These are phyloP conservation scores for Chamaenerion angustifolium DNA, from an alignment of 345 rosid genomes.

Conservation along the genomic window DNA sequence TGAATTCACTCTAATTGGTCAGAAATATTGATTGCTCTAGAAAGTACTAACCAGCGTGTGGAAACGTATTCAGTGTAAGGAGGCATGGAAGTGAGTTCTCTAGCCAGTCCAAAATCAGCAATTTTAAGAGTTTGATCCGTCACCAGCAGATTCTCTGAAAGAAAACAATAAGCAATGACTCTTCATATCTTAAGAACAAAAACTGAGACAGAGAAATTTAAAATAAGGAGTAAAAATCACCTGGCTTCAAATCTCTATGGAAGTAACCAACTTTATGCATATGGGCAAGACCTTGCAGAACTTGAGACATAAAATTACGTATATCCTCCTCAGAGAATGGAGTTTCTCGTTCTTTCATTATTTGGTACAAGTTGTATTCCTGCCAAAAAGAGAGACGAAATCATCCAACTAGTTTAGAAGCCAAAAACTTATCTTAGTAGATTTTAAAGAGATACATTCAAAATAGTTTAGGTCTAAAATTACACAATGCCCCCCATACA, in stretches of 20 bases:
- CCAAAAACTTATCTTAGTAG: too few relatives aligned
- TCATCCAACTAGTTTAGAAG: too few relatives aligned
- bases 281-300: slow-evolving; percentile 79
- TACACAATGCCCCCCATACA: too few relatives aligned
- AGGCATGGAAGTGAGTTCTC: slow-evolving; percentile 83
- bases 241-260: slow-evolving; percentile 90
- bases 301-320: slow-evolving; percentile 56
- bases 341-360: slow-evolving; percentile 54
- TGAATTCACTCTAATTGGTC: too few relatives aligned
- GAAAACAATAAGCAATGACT: not conserved
- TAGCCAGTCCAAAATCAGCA: slow-evolving; percentile 94
- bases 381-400: slow-evolving; percentile 11
- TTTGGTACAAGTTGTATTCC: slow-evolving; percentile 78
- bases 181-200: too few relatives aligned
- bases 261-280: slow-evolving; percentile 83
- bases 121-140: slow-evolving; percentile 64
- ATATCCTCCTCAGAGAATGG: slow-evolving; percentile 76
- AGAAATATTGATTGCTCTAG: too few relatives aligned
- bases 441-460: too few relatives aligned
- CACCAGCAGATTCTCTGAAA: slow-evolving; percentile 76
- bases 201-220: not conserved
- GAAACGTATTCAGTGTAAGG: slow-evolving; percentile 98
- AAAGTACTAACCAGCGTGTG: slow-evolving; percentile 62
- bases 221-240: slow-evolving; percentile 13
- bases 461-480: too few relatives aligned